Base-by-base conservation (phyloP, 2,329 filamentous ascomycete genomes). In the Neopestalotiopsis sp. region DNA sequence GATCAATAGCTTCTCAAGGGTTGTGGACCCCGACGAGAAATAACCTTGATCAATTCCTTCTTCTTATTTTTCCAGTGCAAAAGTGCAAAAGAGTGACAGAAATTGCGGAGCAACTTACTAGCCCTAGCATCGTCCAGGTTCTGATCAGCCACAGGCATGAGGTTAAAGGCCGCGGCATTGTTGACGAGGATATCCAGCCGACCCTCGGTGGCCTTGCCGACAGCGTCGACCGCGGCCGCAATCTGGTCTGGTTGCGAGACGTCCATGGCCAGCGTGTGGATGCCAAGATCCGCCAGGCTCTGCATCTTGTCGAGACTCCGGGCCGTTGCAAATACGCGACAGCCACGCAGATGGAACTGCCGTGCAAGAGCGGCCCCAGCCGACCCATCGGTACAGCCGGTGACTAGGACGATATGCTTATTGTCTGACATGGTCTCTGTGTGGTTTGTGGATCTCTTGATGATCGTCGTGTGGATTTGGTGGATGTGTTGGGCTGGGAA, bases 331-430 rank as follows among this genome's bases (percentile, higher is more conserved):
- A 79, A 78, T 30, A 80, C 78, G 24, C 61, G 71, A 58, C 72
- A 74, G 9, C 77, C 77, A 17, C 72, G 76, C 5, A 40, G 66
- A 38, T 75, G 74, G 70, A 79, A 79, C 66, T 77, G 77, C n/a
- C 69, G 68, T 3, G 76, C 77, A 7, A 80, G 72, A 7, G 77
- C 77, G 9, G 74, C 72, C 58, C 78, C 78, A 20, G 78, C 76
- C 59, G 77, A 76, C 24, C 77, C 78, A 45, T 72, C 71, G 70
- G 75, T 77, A 66, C 78, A 80, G 49, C 78, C 78, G 3, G 77
- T 79, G 59, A 80, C 75, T 2, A 79, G 72, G 28, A 77, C 74
- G 59, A 62, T 52, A 20, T 20, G 45, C 45, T 52, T 4, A 74
- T 71, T 66, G 74, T 76, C 9, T 68, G n/a, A 6, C 45, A 52